Conservation (phyloP, 2,329 filamentous ascomycete species). For the Graphilbum fragrans region DNA sequence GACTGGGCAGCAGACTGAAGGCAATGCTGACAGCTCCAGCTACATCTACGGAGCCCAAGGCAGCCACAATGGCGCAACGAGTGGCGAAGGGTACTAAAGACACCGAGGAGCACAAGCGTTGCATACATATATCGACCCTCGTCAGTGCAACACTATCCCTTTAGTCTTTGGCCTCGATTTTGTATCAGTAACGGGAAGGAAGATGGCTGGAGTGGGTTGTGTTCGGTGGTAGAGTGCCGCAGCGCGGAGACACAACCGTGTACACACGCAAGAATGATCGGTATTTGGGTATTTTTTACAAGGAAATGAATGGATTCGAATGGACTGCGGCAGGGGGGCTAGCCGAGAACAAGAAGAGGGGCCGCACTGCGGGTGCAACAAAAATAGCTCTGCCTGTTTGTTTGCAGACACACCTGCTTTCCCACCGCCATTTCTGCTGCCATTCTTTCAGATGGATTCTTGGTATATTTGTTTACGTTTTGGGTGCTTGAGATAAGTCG, state of each 20-base stretch:
- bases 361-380: too few species aligned
- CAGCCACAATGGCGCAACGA: slow-evolving; percentile 45
- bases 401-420: too few species aligned
- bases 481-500: too few species aligned
- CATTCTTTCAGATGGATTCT: too few species aligned
- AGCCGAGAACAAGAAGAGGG: neutral
- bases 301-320: neutral
- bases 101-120: neutral
- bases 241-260: neutral
- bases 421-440: too few species aligned
- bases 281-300: neutral
- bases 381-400: too few species aligned
- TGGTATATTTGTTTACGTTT: too few species aligned
- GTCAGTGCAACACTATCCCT: too few species aligned
- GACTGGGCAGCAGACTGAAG: slow-evolving; percentile 28
- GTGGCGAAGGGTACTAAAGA: slow-evolving; percentile 38
- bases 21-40: slow-evolving; percentile 21
- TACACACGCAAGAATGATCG: neutral
- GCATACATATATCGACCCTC: neutral
- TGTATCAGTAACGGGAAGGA: neutral
- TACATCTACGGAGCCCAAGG: slow-evolving; percentile 44
- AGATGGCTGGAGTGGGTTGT: neutral
- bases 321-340: neutral
- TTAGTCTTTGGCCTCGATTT: too few species aligned
- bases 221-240: neutral